A percentile compares a stretch with the other conserved stretches of the same genome.
phyloP scores from a whole-genome alignment of 1,139 yeast species.

The Candida labiduridarum region DNA sequence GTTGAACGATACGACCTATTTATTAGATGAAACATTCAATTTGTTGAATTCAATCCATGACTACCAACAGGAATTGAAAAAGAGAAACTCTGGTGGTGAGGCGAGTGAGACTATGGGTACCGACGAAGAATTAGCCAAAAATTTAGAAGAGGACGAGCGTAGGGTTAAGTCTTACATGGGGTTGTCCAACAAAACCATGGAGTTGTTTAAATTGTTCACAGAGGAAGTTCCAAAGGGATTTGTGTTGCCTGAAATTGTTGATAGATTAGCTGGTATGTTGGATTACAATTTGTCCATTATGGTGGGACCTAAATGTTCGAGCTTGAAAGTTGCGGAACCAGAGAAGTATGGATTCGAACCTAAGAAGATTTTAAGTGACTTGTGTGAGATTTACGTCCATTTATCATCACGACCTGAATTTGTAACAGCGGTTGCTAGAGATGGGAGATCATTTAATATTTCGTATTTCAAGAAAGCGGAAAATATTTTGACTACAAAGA shows the following conservation, averaged over 20 bases:
- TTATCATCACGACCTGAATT: slow-evolving; percentile 67
- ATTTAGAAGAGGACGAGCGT: slow-evolving; percentile 64
- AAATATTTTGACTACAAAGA: slow-evolving; percentile 60
- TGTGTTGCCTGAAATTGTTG: slow-evolving; percentile 86
- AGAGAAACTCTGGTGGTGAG: slow-evolving; percentile 19
- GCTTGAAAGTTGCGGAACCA: slow-evolving; percentile 82
- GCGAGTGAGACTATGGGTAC: slow-evolving; percentile 53
- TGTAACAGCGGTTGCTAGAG: slow-evolving; percentile 80
- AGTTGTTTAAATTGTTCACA: slow-evolving; percentile 78
- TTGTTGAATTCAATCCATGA: slow-evolving; percentile 78
- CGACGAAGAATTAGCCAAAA: slow-evolving; percentile 60
- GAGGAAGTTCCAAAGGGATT: slow-evolving; percentile 86
- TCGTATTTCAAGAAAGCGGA: slow-evolving; percentile 71
- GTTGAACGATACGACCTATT: slow-evolving; percentile 90
- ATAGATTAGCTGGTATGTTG: slow-evolving; percentile 92
- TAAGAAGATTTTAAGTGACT: slow-evolving; percentile 62
- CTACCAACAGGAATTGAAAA: slow-evolving; percentile 59
- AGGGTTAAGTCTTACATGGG: slow-evolving; percentile 84
- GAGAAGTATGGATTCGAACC: slow-evolving; percentile 86
- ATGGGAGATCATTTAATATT: slow-evolving; percentile 80
- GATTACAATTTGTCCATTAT: slow-evolving; percentile 86
- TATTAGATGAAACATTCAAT: slow-evolving; percentile 87
- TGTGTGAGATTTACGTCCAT: slow-evolving; percentile 77
- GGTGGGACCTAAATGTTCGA: slow-evolving; percentile 94
- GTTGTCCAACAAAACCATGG: slow-evolving; percentile 80